phyloP scores from a whole-genome alignment of 2,329 filamentous ascomycete genomes.

The Cladophialophora yegresii region DNA sequence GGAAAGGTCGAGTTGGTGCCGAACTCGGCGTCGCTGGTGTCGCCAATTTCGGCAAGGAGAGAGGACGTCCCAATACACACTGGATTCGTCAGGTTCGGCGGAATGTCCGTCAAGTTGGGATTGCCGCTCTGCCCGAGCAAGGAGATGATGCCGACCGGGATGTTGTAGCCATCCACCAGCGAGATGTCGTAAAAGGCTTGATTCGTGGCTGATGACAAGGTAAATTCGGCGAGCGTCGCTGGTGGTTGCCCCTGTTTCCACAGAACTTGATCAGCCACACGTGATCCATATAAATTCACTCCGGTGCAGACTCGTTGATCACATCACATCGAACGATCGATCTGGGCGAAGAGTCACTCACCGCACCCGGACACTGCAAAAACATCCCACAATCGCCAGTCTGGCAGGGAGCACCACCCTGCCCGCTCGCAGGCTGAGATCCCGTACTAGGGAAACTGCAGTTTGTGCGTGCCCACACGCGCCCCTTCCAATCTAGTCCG shows the following conservation, averaged over 20 bases:
- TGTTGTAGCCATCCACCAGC: conserved; percentile 80
- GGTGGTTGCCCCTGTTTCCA: conserved; percentile 67
- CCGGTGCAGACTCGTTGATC: not conserved
- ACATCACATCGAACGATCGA: not conserved
- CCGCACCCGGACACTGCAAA: conserved; percentile 68
- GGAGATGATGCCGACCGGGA: conserved; percentile 51
- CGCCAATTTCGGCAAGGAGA: conserved; percentile 52
- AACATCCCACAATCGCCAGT: conserved; percentile 76
- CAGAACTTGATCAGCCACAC: not conserved
- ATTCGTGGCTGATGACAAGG: conserved; percentile 58
- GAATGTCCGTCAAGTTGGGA: conserved; percentile 61
- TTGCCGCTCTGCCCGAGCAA: conserved; percentile 56
- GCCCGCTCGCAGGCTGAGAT: conserved; percentile 53
- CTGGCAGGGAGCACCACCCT: conserved; percentile 61
- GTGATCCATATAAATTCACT: not conserved
- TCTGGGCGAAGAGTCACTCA: conserved; percentile 48
- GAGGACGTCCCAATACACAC: conserved; percentile 73
- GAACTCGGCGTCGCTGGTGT: conserved; percentile 59
- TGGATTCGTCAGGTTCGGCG: conserved; percentile 74
- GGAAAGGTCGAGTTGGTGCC: conserved; percentile 67
- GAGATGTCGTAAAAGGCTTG: conserved; percentile 85
- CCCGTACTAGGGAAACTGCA: conserved; percentile 69
- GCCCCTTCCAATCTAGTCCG: conserved; percentile 73
- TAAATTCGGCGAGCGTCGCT: conserved; percentile 78
- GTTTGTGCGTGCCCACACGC: conserved; percentile 81